A percentile compares a stretch with the other conserved stretches of the same genome.
Conservation (phyloP, 2,329 filamentous ascomycete species). For the Dendrostoma leiphaemia region DNA sequence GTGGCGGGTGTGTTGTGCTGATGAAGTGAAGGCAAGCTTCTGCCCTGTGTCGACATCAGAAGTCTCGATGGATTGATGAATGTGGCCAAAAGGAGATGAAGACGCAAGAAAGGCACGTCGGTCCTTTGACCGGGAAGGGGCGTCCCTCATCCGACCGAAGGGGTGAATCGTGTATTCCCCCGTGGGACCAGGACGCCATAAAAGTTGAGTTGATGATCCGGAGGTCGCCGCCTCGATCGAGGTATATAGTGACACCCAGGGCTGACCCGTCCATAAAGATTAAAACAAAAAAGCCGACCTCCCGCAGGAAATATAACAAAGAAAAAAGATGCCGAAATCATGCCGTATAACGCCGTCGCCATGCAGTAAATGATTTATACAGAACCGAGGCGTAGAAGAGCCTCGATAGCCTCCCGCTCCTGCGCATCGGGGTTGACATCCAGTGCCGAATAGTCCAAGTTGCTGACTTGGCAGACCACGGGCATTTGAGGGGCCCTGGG, state of each 20-base stretch:
- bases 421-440: conserved; percentile 61
- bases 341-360: conserved; percentile 50
- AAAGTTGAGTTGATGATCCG: conserved; percentile 16
- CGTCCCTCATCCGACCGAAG: neutral
- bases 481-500: conserved; percentile 55
- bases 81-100: neutral
- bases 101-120: conserved; percentile 3
- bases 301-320: too few species aligned
- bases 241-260: neutral
- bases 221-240: conserved; percentile 20
- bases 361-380: conserved; percentile 59
- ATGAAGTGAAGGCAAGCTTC: neutral
- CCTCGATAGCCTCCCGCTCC: conserved; percentile 79
- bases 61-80: neutral
- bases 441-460: conserved; percentile 51
- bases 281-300: conserved; percentile 1
- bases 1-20: neutral
- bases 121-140: neutral
- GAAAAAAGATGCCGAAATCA: conserved; percentile 14
- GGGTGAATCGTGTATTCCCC: conserved; percentile 12
- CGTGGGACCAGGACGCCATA: conserved; percentile 11
- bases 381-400: conserved; percentile 78
- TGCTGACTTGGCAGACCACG: conserved; percentile 48
- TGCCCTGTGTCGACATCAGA: conserved; percentile 3
- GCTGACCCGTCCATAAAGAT: neutral